Percentiles rank a stretch among this genome's conserved stretches.
phyloP scores from a whole-genome alignment of 2,329 filamentous ascomycete genomes.

The Fusarium sp. region DNA sequence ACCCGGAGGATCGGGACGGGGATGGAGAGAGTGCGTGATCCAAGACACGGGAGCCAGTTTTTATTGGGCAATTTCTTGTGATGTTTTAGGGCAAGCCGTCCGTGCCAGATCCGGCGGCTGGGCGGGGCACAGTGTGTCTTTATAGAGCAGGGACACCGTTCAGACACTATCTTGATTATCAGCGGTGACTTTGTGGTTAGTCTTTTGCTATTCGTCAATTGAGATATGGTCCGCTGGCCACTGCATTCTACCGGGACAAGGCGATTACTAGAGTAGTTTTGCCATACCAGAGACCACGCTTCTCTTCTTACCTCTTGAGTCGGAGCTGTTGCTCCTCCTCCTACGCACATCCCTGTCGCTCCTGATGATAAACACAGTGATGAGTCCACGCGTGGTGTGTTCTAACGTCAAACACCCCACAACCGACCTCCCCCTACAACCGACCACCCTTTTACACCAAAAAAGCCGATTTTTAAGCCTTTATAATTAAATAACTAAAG shows the following conservation, averaged over 20 bases:
- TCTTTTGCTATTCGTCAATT: no score
- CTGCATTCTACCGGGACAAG: neutral
- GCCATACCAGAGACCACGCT: neutral
- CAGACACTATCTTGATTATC: neutral
- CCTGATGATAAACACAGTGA: neutral
- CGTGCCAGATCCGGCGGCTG: constrained; percentile 6
- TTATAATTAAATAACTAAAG: no score
- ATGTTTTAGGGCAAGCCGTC: constrained; percentile 1
- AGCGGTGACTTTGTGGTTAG: neutral
- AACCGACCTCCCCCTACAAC: no score
- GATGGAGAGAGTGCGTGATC: neutral
- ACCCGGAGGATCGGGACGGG: constrained; percentile 5
- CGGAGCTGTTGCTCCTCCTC: neutral
- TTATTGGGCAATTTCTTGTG: constrained; percentile 2
- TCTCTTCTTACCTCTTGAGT: neutral
- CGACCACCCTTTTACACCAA: no score
- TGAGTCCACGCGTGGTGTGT: neutral
- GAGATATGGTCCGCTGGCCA: no score
- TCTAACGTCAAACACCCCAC: no score
- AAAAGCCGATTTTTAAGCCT: no score
- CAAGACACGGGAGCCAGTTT: neutral
- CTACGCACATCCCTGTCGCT: neutral
- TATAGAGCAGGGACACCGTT: neutral
- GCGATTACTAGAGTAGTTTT: neutral
- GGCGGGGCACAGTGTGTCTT: neutral